Evolutionary conservation across 2,329 filamentous ascomycete genomes (phyloP).

Genomic region (Chaetothyriales sp.): DNA sequence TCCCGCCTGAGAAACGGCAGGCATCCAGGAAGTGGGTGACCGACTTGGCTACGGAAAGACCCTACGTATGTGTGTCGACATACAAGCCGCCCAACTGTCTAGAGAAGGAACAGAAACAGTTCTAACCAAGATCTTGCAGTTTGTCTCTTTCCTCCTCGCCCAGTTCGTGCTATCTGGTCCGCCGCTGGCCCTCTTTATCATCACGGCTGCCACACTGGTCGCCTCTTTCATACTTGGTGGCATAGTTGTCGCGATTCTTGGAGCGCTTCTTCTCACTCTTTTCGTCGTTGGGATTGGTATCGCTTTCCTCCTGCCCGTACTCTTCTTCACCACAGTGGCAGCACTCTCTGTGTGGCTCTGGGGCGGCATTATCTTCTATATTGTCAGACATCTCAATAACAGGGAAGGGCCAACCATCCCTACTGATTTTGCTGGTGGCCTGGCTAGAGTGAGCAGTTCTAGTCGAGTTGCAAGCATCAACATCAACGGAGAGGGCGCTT

Average conservation of each 20-base stretch:
- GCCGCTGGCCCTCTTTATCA: constrained; percentile 52
- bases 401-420: constrained; percentile 9
- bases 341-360: constrained; percentile 54
- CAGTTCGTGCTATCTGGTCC: constrained; percentile 52
- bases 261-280: constrained; percentile 45
- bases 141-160: constrained; percentile 52
- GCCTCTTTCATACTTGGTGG: constrained; percentile 48
- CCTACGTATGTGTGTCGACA: constrained; percentile 28
- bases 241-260: constrained; percentile 37
- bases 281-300: constrained; percentile 54
- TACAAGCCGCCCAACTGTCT: constrained; percentile 27
- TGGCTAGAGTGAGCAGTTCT: constrained; percentile 4
- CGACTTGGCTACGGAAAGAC: constrained; percentile 47
- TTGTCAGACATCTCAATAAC: constrained; percentile 16
- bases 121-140: constrained; percentile 19
- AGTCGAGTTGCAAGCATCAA: constrained; percentile 4
- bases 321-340: constrained; percentile 49
- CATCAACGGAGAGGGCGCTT: constrained; percentile 1
- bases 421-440: constrained; percentile 2
- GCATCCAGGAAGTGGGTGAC: constrained; percentile 39
- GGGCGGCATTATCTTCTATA: constrained; percentile 42
- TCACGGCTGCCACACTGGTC: constrained; percentile 49
- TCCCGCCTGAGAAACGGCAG: constrained; percentile 47
- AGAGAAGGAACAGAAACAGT: constrained; percentile 54
- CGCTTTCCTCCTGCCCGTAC: constrained; percentile 50